phyloP scores from a whole-genome alignment of 306 rosid species.

The Myrica gale region DNA sequence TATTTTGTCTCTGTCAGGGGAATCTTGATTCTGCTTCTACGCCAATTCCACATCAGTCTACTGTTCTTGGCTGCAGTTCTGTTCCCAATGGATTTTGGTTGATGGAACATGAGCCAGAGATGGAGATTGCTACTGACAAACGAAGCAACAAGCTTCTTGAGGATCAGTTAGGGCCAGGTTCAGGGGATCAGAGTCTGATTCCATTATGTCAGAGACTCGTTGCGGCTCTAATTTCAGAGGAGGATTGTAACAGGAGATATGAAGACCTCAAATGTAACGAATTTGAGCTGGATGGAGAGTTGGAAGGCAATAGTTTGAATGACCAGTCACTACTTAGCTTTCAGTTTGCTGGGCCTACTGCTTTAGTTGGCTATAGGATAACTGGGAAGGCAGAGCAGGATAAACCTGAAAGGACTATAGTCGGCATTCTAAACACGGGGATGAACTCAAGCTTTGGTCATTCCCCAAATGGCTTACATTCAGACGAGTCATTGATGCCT shows the following conservation, averaged over 20 bases:
- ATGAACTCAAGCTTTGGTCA: constrained; percentile 47
- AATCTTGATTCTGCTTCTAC: constrained; percentile 49
- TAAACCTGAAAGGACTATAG: constrained; percentile 50
- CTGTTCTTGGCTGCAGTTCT: constrained; percentile 45
- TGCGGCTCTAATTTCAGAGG: constrained; percentile 87
- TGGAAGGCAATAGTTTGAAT: constrained; percentile 55
- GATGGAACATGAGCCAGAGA: constrained; percentile 40
- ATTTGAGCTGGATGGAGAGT: constrained; percentile 60
- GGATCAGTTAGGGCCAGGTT: constrained; percentile 48
- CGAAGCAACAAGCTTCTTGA: constrained; percentile 35
- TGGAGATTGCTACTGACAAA: constrained; percentile 32
- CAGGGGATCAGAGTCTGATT: constrained; percentile 54
- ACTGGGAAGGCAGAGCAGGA: constrained; percentile 48
- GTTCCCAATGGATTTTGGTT: constrained; percentile 51
- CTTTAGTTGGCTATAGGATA: constrained; percentile 58
- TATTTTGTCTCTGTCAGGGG: constrained; percentile 46
- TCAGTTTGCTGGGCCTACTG: constrained; percentile 62
- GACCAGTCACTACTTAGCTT: constrained; percentile 41
- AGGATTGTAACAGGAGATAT: constrained; percentile 59
- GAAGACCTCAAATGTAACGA: constrained; percentile 58
- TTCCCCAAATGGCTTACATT: constrained; percentile 58
- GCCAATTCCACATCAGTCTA: constrained; percentile 45
- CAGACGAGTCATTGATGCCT: constrained; percentile 48
- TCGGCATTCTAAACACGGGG: constrained; percentile 40
- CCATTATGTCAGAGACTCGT: constrained; percentile 87